phyloP scores from a whole-genome alignment of 2,329 filamentous ascomycete species.

The Aureobasidium melanogenum region DNA sequence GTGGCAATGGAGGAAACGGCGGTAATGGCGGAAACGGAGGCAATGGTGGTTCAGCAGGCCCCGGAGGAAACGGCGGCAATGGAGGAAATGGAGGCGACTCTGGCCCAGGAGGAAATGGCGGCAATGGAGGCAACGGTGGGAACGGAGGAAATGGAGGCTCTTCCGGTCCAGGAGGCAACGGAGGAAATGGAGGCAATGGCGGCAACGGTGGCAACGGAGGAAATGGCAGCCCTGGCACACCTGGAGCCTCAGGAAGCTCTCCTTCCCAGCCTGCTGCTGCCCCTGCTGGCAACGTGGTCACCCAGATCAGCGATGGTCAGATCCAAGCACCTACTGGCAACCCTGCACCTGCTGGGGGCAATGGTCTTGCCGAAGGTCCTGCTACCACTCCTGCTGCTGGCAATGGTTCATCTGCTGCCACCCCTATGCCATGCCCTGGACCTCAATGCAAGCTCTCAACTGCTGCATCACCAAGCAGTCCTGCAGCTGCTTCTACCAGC shows the following conservation, averaged over 20 bases:
- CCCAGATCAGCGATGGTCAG: conserved; percentile 22
- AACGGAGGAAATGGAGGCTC: conserved; percentile 7
- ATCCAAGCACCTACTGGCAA: conserved; percentile 1
- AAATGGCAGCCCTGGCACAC: neutral
- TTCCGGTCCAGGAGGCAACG: neutral
- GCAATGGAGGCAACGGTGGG: too few species aligned
- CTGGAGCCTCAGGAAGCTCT: neutral
- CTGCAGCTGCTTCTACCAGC: conserved; percentile 13
- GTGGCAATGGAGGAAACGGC: conserved; percentile 15
- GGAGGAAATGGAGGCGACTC: conserved; percentile 1
- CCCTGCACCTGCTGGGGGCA: conserved; percentile 11
- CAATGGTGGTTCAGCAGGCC: neutral
- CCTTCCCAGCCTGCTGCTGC: neutral
- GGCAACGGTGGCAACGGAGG: conserved; percentile 1
- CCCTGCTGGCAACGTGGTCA: conserved; percentile 11
- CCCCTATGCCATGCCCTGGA: conserved; percentile 18
- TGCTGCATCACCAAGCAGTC: conserved; percentile 13
- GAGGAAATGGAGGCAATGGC: conserved; percentile 5
- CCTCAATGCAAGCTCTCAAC: conserved; percentile 19
- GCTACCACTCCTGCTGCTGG: neutral
- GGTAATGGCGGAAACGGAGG: neutral
- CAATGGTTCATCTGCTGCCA: conserved; percentile 7
- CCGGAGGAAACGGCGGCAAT: neutral
- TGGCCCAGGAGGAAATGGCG: conserved; percentile 7
- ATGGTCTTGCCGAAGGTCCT: conserved; percentile 10